Base-by-base conservation (phyloP, 163 green algal species). In the Scenedesmus sp. region DNA sequence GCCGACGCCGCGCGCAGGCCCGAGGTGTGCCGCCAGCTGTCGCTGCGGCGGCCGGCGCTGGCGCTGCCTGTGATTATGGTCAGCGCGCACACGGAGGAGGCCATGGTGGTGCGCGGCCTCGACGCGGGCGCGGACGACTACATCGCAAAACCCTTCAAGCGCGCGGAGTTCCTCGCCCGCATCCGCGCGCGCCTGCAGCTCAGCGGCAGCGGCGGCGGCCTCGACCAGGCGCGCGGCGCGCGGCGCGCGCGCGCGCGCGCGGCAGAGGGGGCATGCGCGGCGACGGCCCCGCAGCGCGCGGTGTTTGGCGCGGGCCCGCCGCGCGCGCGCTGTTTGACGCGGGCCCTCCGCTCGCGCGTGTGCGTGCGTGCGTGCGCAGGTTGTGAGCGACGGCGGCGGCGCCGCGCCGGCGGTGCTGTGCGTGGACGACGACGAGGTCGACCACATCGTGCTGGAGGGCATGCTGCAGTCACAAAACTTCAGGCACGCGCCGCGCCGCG, bases 71-170 rank as follows among this genome's bases (percentile, higher is more conserved):
- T 89, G 67, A 87, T 89, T 57, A 85, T 89, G 81, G 84, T 89
- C 33, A 84, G 71, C 34, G 83, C 82, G n/a, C 80, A 83, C 69
- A 69, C 65, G 11, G 85, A 89, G 70, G 79, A 86, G 75, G 76
- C 83, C 1, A 63, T 77, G 29, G 83, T 89, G 58, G 79, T 89
- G 64, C 67, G 57, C 13, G 78, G 82, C 2, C 76, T 89, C 26
- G 83, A 87, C 60, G 53, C 66, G 4, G 85, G 85, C 26, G 85
- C 85, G 0, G 83, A 85, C n/a, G 85, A 89, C 67, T 89, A 89
- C 78, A 84, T 89, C 51, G 86, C 75, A 24, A 89, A 89, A 78
- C 85, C 85, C 36, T 88, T 89, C 75, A 87, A 75, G 81, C 73
- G 84, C 17, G 66, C 62, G 7, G 84, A 88, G 80, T 80, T 88